These are phyloP conservation scores for Ophidiomyces ophidiicola DNA, from an alignment of 2,329 filamentous ascomycete species.

Conservation along the genomic window DNA sequence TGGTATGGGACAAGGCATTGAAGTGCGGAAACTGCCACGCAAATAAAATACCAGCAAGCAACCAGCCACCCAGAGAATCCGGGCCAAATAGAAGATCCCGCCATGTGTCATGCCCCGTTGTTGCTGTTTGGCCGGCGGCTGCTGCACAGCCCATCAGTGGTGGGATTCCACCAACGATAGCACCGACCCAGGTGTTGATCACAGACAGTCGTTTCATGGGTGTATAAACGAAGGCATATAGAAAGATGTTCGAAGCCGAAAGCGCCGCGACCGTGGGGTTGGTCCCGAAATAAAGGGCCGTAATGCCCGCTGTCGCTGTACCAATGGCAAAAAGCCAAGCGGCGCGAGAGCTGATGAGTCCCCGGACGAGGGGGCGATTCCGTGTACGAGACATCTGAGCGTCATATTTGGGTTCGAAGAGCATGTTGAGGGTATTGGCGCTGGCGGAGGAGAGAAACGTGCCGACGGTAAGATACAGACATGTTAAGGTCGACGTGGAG, in stretches of 20 bases:
- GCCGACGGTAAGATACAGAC: conserved; percentile 80
- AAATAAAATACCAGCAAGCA: conserved; percentile 71
- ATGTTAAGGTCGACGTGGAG: conserved; percentile 63
- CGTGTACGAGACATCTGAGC: conserved; percentile 87
- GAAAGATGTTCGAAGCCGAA: conserved; percentile 67
- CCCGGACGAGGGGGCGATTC: conserved; percentile 76
- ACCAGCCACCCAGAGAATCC: conserved; percentile 66
- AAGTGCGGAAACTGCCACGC: conserved; percentile 99
- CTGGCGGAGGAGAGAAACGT: conserved; percentile 81
- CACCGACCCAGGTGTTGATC: conserved; percentile 90
- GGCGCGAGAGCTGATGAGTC: conserved; percentile 57
- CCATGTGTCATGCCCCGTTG: conserved; percentile 57
- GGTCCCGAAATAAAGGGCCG: conserved; percentile 72
- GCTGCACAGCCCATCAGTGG: conserved; percentile 98
- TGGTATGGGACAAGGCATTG: conserved; percentile 81
- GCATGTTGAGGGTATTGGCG: conserved; percentile 94
- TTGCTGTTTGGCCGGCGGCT: conserved; percentile 76
- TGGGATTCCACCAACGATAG: conserved; percentile 82
- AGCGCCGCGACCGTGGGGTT: conserved; percentile 87
- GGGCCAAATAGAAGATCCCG: conserved; percentile 63
- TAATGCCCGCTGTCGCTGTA: conserved; percentile 57
- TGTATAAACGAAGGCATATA: conserved; percentile 89
- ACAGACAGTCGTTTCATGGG: conserved; percentile 78
- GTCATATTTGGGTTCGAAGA: conserved; percentile 82
- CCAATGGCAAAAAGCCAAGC: conserved; percentile 69